phyloP scores from a whole-genome alignment of 148 eudicot genomes.

The Gaultheria prostrata region DNA sequence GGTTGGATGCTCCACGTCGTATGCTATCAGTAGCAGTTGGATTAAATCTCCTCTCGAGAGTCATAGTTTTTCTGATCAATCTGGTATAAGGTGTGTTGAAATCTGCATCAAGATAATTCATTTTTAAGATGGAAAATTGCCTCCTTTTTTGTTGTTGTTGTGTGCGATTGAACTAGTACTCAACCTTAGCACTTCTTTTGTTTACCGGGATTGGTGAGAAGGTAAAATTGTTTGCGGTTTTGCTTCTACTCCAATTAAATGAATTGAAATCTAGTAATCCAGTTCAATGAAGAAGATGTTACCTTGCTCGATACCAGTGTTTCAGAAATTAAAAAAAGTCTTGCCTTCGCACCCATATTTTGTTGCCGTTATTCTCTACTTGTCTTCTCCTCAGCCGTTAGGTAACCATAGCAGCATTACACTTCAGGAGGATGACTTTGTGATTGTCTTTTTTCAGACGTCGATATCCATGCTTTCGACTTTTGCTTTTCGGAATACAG shows the following conservation, averaged over 20 bases:
- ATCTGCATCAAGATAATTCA: not conserved
- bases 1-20: slow-evolving; percentile 37
- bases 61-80: slow-evolving; percentile 24
- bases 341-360: not conserved
- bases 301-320: not conserved
- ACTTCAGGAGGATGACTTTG: not conserved
- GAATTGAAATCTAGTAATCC: not conserved
- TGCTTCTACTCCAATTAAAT: not conserved
- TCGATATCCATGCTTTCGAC: not conserved
- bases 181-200: slow-evolving; percentile 5
- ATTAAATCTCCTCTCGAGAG: slow-evolving; percentile 28
- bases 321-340: not conserved
- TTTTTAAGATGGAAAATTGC: not conserved
- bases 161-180: not conserved
- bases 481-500: not conserved
- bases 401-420: not conserved
- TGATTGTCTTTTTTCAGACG: not conserved
- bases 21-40: slow-evolving; percentile 28
- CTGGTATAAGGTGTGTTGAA: slow-evolving; percentile 34
- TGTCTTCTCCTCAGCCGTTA: not conserved
- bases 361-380: not conserved
- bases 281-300: not conserved
- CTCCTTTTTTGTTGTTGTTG: too few relatives aligned
- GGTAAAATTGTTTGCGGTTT: not conserved
- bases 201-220: not conserved